phyloP scores from a whole-genome alignment of 176 grass and related monocot genomes.

The Alopecurus myosuroides region DNA sequence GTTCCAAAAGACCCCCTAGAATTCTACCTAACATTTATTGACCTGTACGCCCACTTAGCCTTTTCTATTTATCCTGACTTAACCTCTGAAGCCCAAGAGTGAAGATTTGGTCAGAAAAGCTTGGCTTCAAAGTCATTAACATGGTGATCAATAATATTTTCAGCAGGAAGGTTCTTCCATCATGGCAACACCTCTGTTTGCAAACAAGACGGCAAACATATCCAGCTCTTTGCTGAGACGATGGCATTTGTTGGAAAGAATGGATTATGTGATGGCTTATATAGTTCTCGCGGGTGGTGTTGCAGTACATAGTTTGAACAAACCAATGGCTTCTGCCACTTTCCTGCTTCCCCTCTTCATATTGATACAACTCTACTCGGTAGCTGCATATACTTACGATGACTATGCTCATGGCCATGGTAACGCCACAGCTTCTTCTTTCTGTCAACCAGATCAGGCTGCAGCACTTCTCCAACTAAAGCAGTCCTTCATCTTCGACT shows the following conservation, averaged over 20 bases:
- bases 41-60: neutral
- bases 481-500: neutral
- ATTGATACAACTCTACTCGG: neutral
- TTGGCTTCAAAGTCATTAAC: neutral
- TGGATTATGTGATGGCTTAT: neutral
- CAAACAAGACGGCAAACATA: neutral
- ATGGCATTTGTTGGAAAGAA: neutral
- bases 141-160: neutral
- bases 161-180: neutral
- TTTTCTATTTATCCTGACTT: neutral
- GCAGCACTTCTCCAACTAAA: neutral
- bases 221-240: neutral
- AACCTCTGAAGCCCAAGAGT: neutral
- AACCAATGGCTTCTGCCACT: neutral
- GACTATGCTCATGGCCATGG: neutral
- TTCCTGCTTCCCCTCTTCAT: neutral
- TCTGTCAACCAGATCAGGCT: neutral
- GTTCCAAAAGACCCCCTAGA: too few relatives aligned
- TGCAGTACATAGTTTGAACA: neutral
- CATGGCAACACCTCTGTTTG: neutral
- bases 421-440: neutral
- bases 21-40: neutral
- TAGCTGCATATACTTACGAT: neutral
- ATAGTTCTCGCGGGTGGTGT: neutral
- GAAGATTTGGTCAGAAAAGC: neutral